These are phyloP conservation scores for Trichoderma asperellum DNA, from an alignment of 2,329 filamentous ascomycete species.

Conservation along the genomic window DNA sequence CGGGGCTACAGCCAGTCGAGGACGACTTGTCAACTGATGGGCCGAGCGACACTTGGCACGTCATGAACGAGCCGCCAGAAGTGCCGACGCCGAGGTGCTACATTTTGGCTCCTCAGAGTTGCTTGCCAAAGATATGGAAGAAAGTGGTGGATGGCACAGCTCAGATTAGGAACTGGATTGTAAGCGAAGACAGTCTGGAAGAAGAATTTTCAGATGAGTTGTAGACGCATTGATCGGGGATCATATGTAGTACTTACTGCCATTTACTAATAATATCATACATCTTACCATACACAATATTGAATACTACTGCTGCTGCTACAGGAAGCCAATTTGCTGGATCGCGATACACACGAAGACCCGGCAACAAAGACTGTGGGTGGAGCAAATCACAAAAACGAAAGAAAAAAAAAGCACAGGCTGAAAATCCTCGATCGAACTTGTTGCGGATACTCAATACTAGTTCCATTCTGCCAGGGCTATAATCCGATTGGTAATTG, in stretches of 20 bases:
- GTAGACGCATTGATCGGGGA: neutral
- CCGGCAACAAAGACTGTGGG: neutral
- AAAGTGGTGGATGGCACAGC: constrained; percentile 57
- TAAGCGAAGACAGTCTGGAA: constrained; percentile 32
- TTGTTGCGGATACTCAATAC: neutral
- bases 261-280: neutral
- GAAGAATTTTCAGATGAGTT: constrained; percentile 23
- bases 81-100: constrained; percentile 60
- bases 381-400: neutral
- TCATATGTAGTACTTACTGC: neutral
- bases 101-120: constrained; percentile 59
- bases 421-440: neutral
- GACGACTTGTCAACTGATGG: constrained; percentile 54
- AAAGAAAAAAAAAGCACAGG: neutral
- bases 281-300: neutral
- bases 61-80: constrained; percentile 54
- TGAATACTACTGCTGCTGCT: too few relatives aligned
- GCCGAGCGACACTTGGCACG: constrained; percentile 62
- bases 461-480: neutral
- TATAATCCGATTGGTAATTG: neutral
- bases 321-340: too few relatives aligned
- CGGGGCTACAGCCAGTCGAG: constrained; percentile 56
- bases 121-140: constrained; percentile 56
- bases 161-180: constrained; percentile 48
- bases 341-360: neutral